phyloP scores from a whole-genome alignment of 2,329 filamentous ascomycete genomes.

The Domatiomyces catenatus region DNA sequence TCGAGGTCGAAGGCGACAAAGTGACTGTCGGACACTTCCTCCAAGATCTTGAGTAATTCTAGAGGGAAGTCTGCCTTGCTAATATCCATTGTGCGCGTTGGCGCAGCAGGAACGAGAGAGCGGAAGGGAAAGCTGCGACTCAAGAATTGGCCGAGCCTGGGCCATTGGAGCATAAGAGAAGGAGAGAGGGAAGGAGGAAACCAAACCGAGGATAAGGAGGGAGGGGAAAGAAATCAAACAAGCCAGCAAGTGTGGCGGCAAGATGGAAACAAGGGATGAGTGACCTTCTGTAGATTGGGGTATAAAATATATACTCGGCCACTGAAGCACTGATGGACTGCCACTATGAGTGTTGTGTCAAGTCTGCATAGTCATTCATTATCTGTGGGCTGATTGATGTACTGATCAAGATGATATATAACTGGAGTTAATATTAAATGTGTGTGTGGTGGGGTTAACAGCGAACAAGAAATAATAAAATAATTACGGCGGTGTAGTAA shows the following conservation, averaged over 20 bases:
- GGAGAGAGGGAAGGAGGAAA: neutral
- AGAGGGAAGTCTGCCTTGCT: constrained; percentile 9
- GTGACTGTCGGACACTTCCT: constrained; percentile 41
- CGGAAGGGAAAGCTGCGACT: constrained; percentile 1
- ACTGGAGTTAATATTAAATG: neutral
- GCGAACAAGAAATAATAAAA: neutral
- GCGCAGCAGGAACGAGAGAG: neutral
- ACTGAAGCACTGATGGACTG: neutral
- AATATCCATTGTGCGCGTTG: constrained; percentile 14
- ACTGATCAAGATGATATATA: too few relatives aligned
- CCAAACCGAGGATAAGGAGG: neutral
- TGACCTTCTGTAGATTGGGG: neutral
- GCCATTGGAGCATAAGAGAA: neutral
- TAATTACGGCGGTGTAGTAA: neutral
- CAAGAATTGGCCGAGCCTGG: neutral
- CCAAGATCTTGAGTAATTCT: constrained; percentile 32
- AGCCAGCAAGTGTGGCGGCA: neutral
- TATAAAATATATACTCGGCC: neutral
- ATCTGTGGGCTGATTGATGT: neutral
- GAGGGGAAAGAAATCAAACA: neutral
- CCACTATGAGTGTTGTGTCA: neutral
- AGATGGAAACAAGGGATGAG: neutral
- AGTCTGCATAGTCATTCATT: neutral
- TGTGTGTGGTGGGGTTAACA: neutral
- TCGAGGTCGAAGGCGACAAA: constrained; percentile 54